A percentile compares a stretch with the other conserved stretches of the same genome.
Conservation (phyloP, 805 yeast species). For the Nakazawaea ishiwadae region DNA sequence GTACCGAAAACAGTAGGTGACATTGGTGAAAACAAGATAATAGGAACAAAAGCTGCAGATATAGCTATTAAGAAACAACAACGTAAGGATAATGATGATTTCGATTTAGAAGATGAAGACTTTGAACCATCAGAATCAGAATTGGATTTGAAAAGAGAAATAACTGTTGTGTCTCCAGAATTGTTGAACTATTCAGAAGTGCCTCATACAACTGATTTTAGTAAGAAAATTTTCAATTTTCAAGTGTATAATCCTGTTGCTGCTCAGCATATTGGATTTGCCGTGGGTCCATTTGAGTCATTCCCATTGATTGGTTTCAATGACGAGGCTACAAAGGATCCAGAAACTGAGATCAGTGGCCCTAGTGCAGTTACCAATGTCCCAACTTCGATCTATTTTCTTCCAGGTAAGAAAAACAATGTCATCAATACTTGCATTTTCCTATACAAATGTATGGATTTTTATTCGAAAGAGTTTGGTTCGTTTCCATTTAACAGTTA, state of each 20-base stretch:
- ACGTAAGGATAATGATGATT: constrained; percentile 21
- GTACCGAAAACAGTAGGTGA: constrained; percentile 78
- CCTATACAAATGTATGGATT: constrained; percentile 75
- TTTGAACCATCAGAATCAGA: constrained; percentile 32
- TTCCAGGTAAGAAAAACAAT: constrained; percentile 52
- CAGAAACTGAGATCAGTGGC: constrained; percentile 14
- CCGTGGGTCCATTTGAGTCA: constrained; percentile 81
- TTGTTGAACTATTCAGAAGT: constrained; percentile 58
- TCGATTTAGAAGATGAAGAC: constrained; percentile 27
- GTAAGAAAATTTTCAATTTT: constrained; percentile 72
- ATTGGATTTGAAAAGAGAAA: constrained; percentile 42
- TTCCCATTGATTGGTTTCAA: constrained; percentile 47
- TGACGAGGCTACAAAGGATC: constrained; percentile 29
- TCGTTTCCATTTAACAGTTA: constrained; percentile 88
- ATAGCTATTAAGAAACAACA: constrained; percentile 22
- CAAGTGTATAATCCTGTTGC: constrained; percentile 79
- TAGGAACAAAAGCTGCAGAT: constrained; percentile 34
- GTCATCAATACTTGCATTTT: constrained; percentile 73
- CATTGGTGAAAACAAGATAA: constrained; percentile 45
- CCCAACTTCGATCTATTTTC: constrained; percentile 57
- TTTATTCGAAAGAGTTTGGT: constrained; percentile 82
- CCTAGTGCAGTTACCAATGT: constrained; percentile 26
- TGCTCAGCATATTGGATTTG: constrained; percentile 94
- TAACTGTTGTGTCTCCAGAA: constrained; percentile 69
- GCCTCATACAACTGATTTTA: constrained; percentile 70